phyloP scores from a whole-genome alignment of 2,329 filamentous ascomycete species.

The Colletotrichum caudatum region DNA sequence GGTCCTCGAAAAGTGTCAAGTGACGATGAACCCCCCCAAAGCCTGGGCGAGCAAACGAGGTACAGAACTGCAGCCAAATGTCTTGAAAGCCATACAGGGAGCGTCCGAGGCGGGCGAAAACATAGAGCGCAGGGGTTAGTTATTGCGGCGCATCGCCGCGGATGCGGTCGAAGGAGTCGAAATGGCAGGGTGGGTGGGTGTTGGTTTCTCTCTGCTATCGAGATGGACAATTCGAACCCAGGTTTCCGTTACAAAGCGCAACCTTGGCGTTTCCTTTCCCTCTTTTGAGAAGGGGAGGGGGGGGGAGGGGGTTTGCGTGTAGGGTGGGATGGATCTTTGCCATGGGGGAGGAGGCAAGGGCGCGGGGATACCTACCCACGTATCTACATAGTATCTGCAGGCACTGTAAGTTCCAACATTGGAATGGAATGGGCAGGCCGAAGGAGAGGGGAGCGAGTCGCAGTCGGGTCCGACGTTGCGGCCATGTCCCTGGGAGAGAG shows the following conservation, averaged over 20 bases:
- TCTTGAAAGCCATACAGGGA: neutral
- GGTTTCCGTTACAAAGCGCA: constrained; percentile 14
- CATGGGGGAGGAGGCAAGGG: neutral
- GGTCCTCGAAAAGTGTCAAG: constrained; percentile 30
- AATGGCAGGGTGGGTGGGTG: too few relatives aligned
- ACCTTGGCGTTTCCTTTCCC: neutral
- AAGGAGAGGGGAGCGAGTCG: constrained; percentile 24
- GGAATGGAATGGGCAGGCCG: neutral
- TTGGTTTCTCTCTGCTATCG: neutral
- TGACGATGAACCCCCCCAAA: neutral
- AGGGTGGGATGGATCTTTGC: constrained; percentile 32
- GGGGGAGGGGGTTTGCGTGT: neutral
- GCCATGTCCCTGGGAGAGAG: constrained; percentile 9
- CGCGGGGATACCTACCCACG: neutral
- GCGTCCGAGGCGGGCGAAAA: neutral
- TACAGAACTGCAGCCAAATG: constrained; percentile 1
- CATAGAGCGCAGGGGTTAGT: constrained; percentile 1
- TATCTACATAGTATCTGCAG: constrained; percentile 8
- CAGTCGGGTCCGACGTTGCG: constrained; percentile 28
- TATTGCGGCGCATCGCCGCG: constrained; percentile 18
- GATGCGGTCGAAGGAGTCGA: constrained; percentile 4
- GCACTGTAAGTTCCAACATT: constrained; percentile 10
- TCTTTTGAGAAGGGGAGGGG: too few relatives aligned
- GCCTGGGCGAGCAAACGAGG: constrained; percentile 6
- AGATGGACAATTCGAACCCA: constrained; percentile 22